Evolutionary conservation across 768 basidiomycete genomes (phyloP).

Genomic region (Mycena crocata): DNA sequence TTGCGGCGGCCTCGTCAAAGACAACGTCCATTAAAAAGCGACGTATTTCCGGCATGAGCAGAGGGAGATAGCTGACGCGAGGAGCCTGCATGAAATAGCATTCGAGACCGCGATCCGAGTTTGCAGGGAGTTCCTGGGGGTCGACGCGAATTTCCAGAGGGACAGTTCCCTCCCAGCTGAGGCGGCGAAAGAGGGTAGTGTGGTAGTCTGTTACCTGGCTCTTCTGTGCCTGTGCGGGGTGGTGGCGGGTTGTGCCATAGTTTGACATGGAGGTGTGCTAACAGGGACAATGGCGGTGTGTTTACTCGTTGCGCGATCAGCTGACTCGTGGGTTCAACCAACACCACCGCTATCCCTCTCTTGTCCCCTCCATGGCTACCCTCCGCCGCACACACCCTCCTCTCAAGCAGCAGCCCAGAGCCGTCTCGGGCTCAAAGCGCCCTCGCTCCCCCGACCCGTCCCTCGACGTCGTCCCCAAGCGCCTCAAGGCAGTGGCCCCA

Average conservation of each 20-base stretch:
- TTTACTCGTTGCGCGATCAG: constrained; percentile 11
- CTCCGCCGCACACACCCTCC: constrained; percentile 61
- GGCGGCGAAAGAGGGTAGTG: constrained; percentile 85
- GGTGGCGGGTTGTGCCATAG: constrained; percentile 65
- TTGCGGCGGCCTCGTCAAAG: constrained; percentile 86
- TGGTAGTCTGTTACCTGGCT: constrained; percentile 60
- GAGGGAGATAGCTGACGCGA: constrained; percentile 91
- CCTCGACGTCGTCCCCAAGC: constrained; percentile 55
- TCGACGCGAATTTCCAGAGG: constrained; percentile 92
- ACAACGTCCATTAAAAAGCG: constrained; percentile 92
- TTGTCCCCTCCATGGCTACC: constrained; percentile 56
- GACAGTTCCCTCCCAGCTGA: constrained; percentile 93
- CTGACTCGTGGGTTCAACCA: background rate
- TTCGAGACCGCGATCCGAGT: constrained; percentile 89
- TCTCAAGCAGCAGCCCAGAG: constrained; percentile 45
- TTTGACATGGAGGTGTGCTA: constrained; percentile 61
- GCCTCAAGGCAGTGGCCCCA: constrained; percentile 51
- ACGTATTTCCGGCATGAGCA: constrained; percentile 89
- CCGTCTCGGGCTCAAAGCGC: constrained; percentile 54
- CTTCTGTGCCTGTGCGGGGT: constrained; percentile 49
- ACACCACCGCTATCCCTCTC: constrained; percentile 26
- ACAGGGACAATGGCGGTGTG: constrained; percentile 8
- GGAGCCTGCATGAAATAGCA: constrained; percentile 93
- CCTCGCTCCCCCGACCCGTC: constrained; percentile 63
- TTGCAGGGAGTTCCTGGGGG: constrained; percentile 89